A percentile compares a stretch with the other conserved stretches of the same genome.
Conservation (phyloP, 805 yeast genomes). For the Yarrowia alimentaria region DNA sequence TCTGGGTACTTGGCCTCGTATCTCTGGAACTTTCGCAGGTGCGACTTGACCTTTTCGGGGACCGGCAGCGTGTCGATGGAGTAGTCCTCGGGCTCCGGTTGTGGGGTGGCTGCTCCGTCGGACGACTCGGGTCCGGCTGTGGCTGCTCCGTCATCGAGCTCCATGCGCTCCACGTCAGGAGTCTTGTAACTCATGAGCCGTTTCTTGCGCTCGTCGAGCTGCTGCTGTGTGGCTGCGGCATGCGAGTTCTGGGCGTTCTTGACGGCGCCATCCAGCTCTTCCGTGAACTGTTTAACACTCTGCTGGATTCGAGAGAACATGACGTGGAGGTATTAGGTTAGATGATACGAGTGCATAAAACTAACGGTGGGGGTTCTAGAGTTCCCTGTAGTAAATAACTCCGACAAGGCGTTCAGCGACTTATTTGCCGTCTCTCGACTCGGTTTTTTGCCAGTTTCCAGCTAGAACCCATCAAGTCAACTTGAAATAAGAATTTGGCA, state of each 20-base stretch:
- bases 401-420: too few relatives aligned
- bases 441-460: too few relatives aligned
- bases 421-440: too few relatives aligned
- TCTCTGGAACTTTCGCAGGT: conserved; percentile 71
- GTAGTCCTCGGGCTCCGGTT: conserved; percentile 3
- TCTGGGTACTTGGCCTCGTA: conserved; percentile 90
- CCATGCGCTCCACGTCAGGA: conserved; percentile 33
- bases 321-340: conserved; percentile 27
- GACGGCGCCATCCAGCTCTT: conserved; percentile 53
- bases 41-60: conserved; percentile 46
- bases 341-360: conserved; percentile 17
- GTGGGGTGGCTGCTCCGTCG: conserved; percentile 4
- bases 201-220: conserved; percentile 30
- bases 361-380: too few relatives aligned
- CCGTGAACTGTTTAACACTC: conserved; percentile 60
- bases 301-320: conserved; percentile 63
- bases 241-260: conserved; percentile 30
- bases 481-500: too few relatives aligned
- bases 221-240: conserved; percentile 18
- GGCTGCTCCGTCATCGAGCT: conserved; percentile 22
- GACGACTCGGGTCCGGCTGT: not conserved
- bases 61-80: conserved; percentile 21
- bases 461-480: too few relatives aligned
- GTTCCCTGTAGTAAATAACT: too few relatives aligned
- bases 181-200: conserved; percentile 31